Percentiles rank a stretch among this genome's conserved stretches.
These are phyloP conservation scores for Rhodotorula sphaerocarpa DNA, from an alignment of 768 basidiomycete species.

Conservation along the genomic window DNA sequence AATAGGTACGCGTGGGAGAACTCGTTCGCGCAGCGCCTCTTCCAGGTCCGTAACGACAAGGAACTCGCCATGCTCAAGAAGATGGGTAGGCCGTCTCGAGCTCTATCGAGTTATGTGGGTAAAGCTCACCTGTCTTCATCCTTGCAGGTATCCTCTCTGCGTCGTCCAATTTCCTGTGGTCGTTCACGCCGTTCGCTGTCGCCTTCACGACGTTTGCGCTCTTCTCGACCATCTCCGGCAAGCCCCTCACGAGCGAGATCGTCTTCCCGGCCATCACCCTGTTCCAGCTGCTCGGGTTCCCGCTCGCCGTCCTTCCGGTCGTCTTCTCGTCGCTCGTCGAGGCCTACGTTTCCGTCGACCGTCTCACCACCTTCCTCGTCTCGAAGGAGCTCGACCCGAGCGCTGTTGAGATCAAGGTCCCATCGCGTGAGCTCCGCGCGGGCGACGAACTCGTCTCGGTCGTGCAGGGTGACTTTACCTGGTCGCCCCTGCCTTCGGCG, in stretches of 20 bases:
- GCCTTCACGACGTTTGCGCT: constrained; percentile 57
- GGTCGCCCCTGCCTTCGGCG: constrained; percentile 52
- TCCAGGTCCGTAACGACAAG: constrained; percentile 69
- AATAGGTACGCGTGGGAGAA: constrained; percentile 78
- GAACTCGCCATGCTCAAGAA: constrained; percentile 73
- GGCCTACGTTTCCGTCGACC: constrained; percentile 38
- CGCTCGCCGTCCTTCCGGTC: constrained; percentile 50
- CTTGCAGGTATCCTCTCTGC: constrained; percentile 47
- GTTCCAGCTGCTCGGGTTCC: constrained; percentile 80
- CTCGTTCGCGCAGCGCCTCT: constrained; percentile 69
- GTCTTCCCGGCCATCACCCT: constrained; percentile 94
- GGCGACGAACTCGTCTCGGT: constrained; percentile 61
- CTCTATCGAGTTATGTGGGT: no score
- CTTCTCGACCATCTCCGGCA: constrained; percentile 44
- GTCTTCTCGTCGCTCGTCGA: constrained; percentile 13
- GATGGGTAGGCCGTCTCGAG: constrained; percentile 52
- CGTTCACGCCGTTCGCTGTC: constrained; percentile 51
- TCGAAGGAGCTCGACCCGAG: constrained; percentile 73
- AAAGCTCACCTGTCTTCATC: no score
- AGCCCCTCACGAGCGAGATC: constrained; percentile 73
- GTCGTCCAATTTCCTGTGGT: constrained; percentile 38
- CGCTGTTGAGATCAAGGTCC: constrained; percentile 54
- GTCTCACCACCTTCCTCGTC: constrained; percentile 52
- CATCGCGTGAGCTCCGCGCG: constrained; percentile 54
- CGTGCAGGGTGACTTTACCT: constrained; percentile 68